Evolutionary conservation across 768 basidiomycete species (phyloP).

Genomic region (Paxillus involutus): DNA sequence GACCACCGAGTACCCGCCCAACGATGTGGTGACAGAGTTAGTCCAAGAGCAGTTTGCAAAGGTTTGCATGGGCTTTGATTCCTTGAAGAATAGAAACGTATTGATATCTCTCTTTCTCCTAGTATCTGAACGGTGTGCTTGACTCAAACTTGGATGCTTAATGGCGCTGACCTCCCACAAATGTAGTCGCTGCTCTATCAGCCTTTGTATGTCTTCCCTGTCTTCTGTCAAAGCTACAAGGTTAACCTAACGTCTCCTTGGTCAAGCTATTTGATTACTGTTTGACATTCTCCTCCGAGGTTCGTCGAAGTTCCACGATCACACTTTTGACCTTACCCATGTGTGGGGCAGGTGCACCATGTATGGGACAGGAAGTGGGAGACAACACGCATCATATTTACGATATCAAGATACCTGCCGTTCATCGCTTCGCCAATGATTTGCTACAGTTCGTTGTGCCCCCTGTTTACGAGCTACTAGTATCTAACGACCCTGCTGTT

Average conservation of each 20-base stretch:
- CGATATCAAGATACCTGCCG: constrained; percentile 27
- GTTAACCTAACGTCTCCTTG: not conserved
- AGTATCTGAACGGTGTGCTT: constrained; percentile 18
- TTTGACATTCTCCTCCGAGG: constrained; percentile 23
- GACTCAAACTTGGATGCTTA: not conserved
- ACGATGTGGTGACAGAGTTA: constrained; percentile 9
- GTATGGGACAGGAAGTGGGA: constrained; percentile 27
- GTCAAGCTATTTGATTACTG: constrained; percentile 21
- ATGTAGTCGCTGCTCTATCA: constrained; percentile 18
- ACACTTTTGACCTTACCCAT: not conserved
- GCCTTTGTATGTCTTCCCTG: constrained; percentile 12
- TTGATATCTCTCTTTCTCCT: not conserved
- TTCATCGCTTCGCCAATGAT: constrained; percentile 16
- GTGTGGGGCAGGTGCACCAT: constrained; percentile 12
- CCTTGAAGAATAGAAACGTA: not conserved
- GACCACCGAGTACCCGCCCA: not conserved
- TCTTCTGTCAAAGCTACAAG: not conserved
- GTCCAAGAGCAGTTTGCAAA: constrained; percentile 19
- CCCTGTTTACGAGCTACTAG: not conserved
- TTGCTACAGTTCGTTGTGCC: constrained; percentile 15
- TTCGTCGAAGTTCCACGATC: not conserved
- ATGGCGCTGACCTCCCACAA: not conserved
- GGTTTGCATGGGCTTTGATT: constrained; percentile 3
- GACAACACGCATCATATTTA: constrained; percentile 22
- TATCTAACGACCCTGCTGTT: not conserved